Evolutionary conservation across 2,329 filamentous ascomycete species (phyloP), one percentile per base, ranked within the genome.

Genomic region (Colletotrichum tofieldiae): DNA sequence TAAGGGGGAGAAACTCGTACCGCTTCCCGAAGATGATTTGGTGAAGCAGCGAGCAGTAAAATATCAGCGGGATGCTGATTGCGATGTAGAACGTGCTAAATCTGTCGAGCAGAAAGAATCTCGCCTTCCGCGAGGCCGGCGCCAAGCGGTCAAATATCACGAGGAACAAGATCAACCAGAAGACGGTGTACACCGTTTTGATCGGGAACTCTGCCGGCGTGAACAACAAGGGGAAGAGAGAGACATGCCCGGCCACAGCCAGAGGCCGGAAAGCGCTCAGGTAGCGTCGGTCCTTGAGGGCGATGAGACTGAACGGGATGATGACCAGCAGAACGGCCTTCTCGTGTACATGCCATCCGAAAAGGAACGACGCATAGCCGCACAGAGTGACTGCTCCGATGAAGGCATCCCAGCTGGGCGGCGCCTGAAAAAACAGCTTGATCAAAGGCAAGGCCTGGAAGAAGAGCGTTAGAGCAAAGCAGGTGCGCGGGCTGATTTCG

Each of bases 331-430:
- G 88, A 69, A 99, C 93, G 1, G 96, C 96, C 83, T 99, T 99
- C 80, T 99, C 96, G 78, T 99, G 96, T 11, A 99, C 96, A 79
- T 99, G 96, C 95, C 96, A 99, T 68, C 96, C 96, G 77, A 98
- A 98, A 12, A 99, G 88, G 84, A 99, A 99, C 0, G 96, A 98
- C 0, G 96, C 93, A 79, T 98, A 99, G 71, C 94, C 96, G 79
- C 96, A 98, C 20, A 98, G 90, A 0, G 96, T 98, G 55, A 98
- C 89, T 0, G 94, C 93, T 4, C 94, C 94, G 52, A 98, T 89
- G 79, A 99, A 98, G 67, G 90, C 93, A 74, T 97, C 93, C 94
- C 94, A 98, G 0, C 90, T 94, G 2, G 95, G 94, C 37, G 70
- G 70, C 20, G 65, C 70, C 62, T 89, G 87, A 56, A 90, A 79